These are phyloP conservation scores for Furcasterigmium furcatum DNA, from an alignment of 2,329 filamentous ascomycete species.

Conservation along the genomic window DNA sequence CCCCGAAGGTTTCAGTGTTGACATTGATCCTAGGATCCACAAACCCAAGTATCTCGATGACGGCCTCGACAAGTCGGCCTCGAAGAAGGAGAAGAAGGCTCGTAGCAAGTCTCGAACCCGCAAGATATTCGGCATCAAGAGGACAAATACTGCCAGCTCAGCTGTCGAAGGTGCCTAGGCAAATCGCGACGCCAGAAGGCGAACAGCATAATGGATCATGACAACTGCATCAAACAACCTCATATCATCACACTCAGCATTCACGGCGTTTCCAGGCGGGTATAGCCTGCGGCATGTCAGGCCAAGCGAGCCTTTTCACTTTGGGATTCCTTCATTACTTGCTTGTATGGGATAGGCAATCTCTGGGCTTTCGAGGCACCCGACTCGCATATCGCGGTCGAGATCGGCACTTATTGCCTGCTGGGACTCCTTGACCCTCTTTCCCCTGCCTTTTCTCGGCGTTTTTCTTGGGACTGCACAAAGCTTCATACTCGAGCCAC, in stretches of 20 bases:
- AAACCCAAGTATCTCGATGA: slow-evolving; percentile 88
- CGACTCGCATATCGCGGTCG: too few relatives aligned
- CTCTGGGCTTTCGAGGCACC: too few relatives aligned
- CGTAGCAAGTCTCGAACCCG: slow-evolving; percentile 75
- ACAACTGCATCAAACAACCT: slow-evolving; percentile 13
- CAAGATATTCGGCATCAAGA: slow-evolving; percentile 62
- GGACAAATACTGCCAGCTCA: slow-evolving; percentile 2
- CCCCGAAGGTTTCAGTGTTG: neutral
- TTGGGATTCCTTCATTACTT: too few relatives aligned
- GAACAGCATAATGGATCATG: slow-evolving; percentile 13
- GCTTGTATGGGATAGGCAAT: too few relatives aligned
- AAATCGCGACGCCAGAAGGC: neutral
- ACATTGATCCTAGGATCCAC: slow-evolving; percentile 69
- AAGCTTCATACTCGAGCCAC: too few relatives aligned
- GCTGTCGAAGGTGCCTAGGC: neutral
- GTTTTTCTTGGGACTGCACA: too few relatives aligned
- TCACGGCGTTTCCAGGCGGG: neutral
- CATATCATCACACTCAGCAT: slow-evolving; percentile 11
- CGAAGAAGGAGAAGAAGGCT: slow-evolving; percentile 58
- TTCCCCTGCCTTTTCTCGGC: too few relatives aligned
- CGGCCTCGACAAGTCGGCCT: slow-evolving; percentile 30
- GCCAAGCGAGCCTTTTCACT: too few relatives aligned
- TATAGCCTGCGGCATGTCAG: too few relatives aligned
- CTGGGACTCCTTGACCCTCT: too few relatives aligned
- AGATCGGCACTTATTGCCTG: too few relatives aligned